Conservation (phyloP, 176 grass and related monocot genomes). For the Eremochloa ophiuroides region DNA sequence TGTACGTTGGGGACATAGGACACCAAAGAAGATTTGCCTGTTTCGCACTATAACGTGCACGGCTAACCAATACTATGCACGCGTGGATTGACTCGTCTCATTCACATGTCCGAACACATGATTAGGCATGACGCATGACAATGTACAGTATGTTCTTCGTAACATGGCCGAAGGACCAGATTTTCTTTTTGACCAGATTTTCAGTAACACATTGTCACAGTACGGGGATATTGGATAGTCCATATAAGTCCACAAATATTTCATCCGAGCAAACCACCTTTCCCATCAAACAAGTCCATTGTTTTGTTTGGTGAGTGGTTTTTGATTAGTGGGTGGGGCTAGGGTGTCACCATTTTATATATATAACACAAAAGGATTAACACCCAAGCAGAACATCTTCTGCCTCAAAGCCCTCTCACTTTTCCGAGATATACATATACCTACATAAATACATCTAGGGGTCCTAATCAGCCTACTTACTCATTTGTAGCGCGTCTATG, state of each 20-base stretch:
- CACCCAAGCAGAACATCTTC: background rate
- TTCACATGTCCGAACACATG: background rate
- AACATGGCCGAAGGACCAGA: background rate
- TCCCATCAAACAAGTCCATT: background rate
- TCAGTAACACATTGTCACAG: background rate
- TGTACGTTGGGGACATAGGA: slow-evolving; percentile 23
- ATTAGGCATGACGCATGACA: background rate
- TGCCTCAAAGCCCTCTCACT: background rate
- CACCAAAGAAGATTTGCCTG: background rate
- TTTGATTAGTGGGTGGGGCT: background rate
- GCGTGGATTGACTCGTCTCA: background rate
- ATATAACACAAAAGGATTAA: background rate
- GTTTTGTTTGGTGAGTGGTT: background rate
- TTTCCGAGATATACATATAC: too few species aligned
- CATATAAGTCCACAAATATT: too few species aligned
- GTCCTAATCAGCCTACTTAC: background rate
- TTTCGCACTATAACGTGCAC: background rate
- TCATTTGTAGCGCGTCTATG: slow-evolving; percentile 26
- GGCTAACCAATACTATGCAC: background rate
- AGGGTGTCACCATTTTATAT: background rate
- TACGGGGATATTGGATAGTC: background rate
- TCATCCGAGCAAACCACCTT: background rate
- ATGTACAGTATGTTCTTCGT: background rate
- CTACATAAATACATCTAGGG: background rate
- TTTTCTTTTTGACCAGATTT: too few species aligned